phyloP scores from a whole-genome alignment of 2,329 filamentous ascomycete genomes.

The Neonectria magnoliae region DNA sequence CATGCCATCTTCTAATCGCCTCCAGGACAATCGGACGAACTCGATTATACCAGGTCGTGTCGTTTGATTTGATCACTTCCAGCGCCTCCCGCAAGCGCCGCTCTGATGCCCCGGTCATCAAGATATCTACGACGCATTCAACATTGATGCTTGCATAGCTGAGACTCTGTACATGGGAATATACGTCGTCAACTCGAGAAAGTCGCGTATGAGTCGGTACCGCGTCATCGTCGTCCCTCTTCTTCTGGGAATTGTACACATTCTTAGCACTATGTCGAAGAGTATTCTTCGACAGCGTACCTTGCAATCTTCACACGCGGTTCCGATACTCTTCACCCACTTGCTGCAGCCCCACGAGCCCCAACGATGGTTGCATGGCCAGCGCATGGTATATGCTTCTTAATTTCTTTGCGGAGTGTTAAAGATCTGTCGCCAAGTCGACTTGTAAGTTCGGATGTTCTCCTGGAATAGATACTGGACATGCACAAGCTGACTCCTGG shows the following conservation, averaged over 20 bases:
- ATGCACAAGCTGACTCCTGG: not conserved
- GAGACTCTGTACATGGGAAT: constrained; percentile 33
- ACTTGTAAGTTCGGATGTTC: not conserved
- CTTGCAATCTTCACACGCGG: constrained; percentile 35
- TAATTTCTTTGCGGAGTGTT: constrained; percentile 1
- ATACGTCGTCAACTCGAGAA: constrained; percentile 35
- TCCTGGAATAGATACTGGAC: not conserved
- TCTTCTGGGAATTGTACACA: constrained; percentile 26
- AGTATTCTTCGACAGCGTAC: constrained; percentile 20
- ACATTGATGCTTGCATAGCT: constrained; percentile 32
- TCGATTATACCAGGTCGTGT: constrained; percentile 30
- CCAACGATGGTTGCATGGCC: constrained; percentile 40
- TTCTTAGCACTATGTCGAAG: constrained; percentile 15
- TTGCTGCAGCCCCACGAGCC: constrained; percentile 34
- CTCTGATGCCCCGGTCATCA: constrained; percentile 32
- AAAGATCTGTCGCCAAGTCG: not conserved
- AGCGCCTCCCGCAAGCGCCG: constrained; percentile 32
- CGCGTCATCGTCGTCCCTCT: constrained; percentile 26
- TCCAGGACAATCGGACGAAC: constrained; percentile 30
- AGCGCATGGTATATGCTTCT: constrained; percentile 28
- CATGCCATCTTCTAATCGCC: constrained; percentile 28
- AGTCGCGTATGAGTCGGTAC: constrained; percentile 38
- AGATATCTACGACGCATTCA: constrained; percentile 35
- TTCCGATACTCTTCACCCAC: constrained; percentile 34
- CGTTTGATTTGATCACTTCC: constrained; percentile 31